Evolutionary conservation across 768 basidiomycete species (phyloP), one percentile per base, ranked within the genome.

Genomic region (Pluteus cervinus): DNA sequence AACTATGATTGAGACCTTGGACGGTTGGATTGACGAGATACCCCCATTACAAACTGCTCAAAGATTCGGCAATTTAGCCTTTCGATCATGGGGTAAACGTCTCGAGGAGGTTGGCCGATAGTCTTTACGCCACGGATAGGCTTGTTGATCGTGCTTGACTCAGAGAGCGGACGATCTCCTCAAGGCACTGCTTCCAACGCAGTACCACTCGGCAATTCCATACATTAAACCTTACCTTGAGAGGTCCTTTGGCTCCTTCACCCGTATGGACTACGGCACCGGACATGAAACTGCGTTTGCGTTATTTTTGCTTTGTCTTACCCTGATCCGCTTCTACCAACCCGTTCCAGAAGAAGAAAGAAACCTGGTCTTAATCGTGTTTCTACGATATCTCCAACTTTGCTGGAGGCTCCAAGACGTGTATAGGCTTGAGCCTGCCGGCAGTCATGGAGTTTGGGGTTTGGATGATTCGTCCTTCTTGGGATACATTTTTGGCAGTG

Each of bases 391-490:
- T 55, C 62, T 92, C 29, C 69, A 71, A 23, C 69, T 97, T 23
- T 86, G 84, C 44, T 92, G 88, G 78, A 73, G 71, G 40, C 68
- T 97, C 11, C 92, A 97, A 55, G 86, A 91, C 45, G 73, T 76
- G 22, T 99, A 97, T 57, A 77, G 70, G 33, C 77, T 99, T 7
- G 94, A 97, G 58, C 92, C 93, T 4, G 96, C 96, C 2, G 96
- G 96, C 6, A 93, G 88, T 45, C 93, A 97, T 54, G 96, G 96
- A 4, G 94, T 97, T 1, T 99, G 94, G 96, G 96, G 93, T 2
- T 63, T 98, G 24, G 93, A 97, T 51, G 93, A 96, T 55, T 94
- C 84, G 37, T 74, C 70, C 36, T 93, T 94, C 60, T 70, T 97
- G 29, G 80, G 85, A 3, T 96, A 94, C 52, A 72, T 92, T 7